Conservation (phyloP, 306 rosid species). For the Corylus heterophylla region DNA sequence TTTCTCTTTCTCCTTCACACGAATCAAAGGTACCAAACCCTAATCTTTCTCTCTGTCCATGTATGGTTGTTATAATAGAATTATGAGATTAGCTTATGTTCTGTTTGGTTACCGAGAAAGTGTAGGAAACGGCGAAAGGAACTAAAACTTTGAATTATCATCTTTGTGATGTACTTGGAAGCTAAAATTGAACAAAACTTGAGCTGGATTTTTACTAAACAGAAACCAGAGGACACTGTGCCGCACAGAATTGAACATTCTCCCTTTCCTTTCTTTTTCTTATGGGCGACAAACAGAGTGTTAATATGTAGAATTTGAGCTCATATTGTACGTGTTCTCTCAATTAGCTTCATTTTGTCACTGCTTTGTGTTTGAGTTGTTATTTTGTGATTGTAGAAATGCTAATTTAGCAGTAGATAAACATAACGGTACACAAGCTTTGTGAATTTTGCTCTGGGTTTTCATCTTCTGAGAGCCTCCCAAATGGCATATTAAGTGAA, state of each 20-base stretch:
- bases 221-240: neutral
- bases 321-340: neutral
- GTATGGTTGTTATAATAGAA: neutral
- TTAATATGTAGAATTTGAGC: neutral
- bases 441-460: neutral
- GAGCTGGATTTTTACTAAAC: neutral
- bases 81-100: neutral
- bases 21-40: constrained; percentile 25
- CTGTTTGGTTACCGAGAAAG: constrained; percentile 13
- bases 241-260: neutral
- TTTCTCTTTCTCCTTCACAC: neutral
- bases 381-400: neutral
- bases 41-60: neutral
- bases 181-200: neutral
- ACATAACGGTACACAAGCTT: neutral
- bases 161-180: neutral
- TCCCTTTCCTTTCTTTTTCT: neutral
- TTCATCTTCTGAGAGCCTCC: neutral
- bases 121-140: neutral
- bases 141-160: neutral
- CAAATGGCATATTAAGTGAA: no score
- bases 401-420: neutral
- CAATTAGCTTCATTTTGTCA: neutral
- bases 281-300: neutral
- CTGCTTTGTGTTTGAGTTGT: neutral